A percentile compares a stretch with the other conserved stretches of the same genome.
Evolutionary conservation across 352 stramenopile species (phyloP).

Genomic region (Aphanomyces astaci): DNA sequence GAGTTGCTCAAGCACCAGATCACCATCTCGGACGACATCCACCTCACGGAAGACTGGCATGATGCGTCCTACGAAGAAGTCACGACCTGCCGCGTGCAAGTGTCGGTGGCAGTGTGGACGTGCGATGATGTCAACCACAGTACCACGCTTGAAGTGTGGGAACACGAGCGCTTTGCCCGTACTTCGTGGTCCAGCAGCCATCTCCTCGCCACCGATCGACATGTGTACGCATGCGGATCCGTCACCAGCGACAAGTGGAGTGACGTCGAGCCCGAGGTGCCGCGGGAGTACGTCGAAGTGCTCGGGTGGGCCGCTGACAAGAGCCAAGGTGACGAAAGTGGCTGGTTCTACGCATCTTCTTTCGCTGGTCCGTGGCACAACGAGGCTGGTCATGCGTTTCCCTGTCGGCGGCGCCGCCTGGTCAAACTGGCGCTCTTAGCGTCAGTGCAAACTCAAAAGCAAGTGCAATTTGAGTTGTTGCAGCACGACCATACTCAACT

Average conservation of each 20-base stretch:
- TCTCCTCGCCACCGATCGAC: constrained; percentile 51
- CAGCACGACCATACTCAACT: background rate
- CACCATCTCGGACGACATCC: background rate
- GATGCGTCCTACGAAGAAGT: background rate
- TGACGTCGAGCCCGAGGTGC: constrained; percentile 54
- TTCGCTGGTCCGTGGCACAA: constrained; percentile 77
- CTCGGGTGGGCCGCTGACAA: constrained; percentile 74
- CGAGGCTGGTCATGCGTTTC: background rate
- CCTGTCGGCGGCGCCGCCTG: constrained; percentile 12
- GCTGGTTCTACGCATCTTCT: constrained; percentile 75
- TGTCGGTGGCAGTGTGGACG: constrained; percentile 12
- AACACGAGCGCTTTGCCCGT: constrained; percentile 75
- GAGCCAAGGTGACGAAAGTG: constrained; percentile 67
- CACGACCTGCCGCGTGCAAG: background rate
- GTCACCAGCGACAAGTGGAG: constrained; percentile 59
- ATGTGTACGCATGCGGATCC: constrained; percentile 26
- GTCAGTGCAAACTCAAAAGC: background rate
- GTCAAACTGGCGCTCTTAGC: background rate
- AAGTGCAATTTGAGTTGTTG: background rate
- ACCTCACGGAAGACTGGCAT: background rate
- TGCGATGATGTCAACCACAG: constrained; percentile 30
- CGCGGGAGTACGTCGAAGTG: constrained; percentile 37
- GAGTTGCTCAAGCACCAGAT: constrained; percentile 12
- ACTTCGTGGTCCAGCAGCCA: constrained; percentile 66
- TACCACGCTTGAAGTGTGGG: constrained; percentile 68